These are phyloP conservation scores for Phytopythium mirpurense DNA, from an alignment of 352 stramenopile genomes.

Conservation along the genomic window DNA sequence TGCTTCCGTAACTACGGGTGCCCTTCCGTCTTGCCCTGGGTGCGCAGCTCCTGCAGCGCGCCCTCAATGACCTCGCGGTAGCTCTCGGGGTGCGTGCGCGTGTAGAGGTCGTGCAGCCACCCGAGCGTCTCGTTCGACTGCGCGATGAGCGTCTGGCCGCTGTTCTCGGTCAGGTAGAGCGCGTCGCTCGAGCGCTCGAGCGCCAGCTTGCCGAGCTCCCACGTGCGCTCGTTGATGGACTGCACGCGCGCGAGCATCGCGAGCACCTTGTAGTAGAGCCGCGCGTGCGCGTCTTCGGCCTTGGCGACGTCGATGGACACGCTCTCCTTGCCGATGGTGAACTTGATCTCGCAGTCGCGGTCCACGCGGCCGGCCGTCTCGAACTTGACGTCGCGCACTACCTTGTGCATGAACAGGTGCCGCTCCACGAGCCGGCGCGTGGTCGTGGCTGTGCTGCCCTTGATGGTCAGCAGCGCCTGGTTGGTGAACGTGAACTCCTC, in stretches of 20 bases:
- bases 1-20: no score
- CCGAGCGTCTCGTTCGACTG: no score
- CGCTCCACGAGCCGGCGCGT: conserved; percentile 43
- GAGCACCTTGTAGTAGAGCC: conserved; percentile 51
- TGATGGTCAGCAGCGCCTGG: conserved; percentile 36
- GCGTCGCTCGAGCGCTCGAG: conserved; percentile 33
- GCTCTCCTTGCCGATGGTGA: conserved; percentile 24
- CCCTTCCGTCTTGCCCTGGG: conserved; percentile 23
- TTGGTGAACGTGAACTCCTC: conserved; percentile 64
- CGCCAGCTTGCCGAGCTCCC: conserved; percentile 39
- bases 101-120: conserved; percentile 45
- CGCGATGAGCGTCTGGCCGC: conserved; percentile 35
- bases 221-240: conserved; percentile 29
- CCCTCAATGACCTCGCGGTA: conserved; percentile 46
- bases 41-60: conserved; percentile 34
- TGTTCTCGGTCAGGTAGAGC: conserved; percentile 16
- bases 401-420: conserved; percentile 26
- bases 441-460: conserved; percentile 34
- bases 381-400: conserved; percentile 28
- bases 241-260: conserved; percentile 35
- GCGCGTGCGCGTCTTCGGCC: conserved; percentile 20
- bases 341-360: conserved; percentile 57
- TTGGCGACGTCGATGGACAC: conserved; percentile 54
- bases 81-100: conserved; percentile 35
- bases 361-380: conserved; percentile 39